Conservation (phyloP, 345 rosid species). For the Trapa incisa region DNA sequence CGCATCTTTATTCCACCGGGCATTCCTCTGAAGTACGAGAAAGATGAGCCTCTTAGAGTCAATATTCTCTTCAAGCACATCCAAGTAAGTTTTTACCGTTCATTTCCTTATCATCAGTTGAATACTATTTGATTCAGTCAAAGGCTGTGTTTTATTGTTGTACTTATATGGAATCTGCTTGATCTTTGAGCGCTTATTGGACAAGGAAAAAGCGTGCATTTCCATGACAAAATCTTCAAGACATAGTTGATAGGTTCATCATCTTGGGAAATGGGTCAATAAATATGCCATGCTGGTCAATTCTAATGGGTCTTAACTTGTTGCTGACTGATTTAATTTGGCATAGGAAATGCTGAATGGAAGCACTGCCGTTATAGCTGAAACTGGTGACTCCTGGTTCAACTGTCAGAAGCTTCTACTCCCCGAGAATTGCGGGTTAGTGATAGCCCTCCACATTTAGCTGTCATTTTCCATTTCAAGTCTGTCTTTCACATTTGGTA, state of each 20-base stretch:
- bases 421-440: too few species aligned
- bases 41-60: constrained; percentile 51
- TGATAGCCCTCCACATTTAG: neutral
- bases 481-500: neutral
- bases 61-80: constrained; percentile 61
- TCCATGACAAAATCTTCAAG: neutral
- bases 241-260: too few species aligned
- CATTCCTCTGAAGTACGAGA: constrained; percentile 32
- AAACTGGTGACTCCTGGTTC: too few species aligned
- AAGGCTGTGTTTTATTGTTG: too few species aligned
- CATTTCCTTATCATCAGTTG: neutral
- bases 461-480: neutral
- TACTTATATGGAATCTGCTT: neutral
- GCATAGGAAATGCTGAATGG: too few species aligned
- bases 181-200: neutral
- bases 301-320: too few species aligned
- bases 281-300: neutral
- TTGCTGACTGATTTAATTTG: too few species aligned
- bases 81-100: constrained; percentile 30
- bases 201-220: neutral
- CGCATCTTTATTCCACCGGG: constrained; percentile 55
- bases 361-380: too few species aligned
- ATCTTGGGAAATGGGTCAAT: neutral
- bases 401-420: too few species aligned
- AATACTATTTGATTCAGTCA: neutral